Evolutionary conservation across 257 asterid genomes (phyloP).

Genomic region (Ehretia macrophylla): DNA sequence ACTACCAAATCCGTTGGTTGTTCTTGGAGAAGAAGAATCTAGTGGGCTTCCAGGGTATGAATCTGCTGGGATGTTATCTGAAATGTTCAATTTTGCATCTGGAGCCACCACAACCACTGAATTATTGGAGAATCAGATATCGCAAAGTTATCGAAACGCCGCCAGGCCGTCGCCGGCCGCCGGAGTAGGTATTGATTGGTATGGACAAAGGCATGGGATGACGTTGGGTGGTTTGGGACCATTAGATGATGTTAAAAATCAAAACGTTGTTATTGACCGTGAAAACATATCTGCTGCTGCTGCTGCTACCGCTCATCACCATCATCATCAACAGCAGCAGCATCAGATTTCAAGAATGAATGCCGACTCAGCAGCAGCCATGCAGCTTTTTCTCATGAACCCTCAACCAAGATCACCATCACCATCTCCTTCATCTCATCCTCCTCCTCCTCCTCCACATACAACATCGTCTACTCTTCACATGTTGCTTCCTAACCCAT

Average conservation of each 20-base stretch:
- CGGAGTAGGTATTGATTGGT: constrained; percentile 43
- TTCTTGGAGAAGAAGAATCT: constrained; percentile 48
- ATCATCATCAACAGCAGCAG: constrained; percentile 21
- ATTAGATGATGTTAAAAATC: constrained; percentile 37
- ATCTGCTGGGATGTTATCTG: constrained; percentile 78
- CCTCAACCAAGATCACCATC: constrained; percentile 70
- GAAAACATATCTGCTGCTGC: constrained; percentile 14
- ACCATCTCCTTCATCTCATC: constrained; percentile 53
- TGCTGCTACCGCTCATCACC: constrained; percentile 8
- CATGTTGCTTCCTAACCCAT: constrained; percentile 63
- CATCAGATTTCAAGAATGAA: constrained; percentile 45
- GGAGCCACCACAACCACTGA: constrained; percentile 45
- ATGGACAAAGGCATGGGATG: constrained; percentile 43
- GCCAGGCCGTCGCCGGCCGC: constrained; percentile 13
- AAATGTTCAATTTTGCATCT: constrained; percentile 73
- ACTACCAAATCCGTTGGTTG: constrained; percentile 35
- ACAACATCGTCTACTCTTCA: constrained; percentile 51
- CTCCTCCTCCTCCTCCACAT: constrained; percentile 17
- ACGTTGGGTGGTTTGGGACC: constrained; percentile 31
- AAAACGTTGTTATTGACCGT: constrained; percentile 21
- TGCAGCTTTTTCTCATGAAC: constrained; percentile 92
- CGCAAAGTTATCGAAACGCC: constrained; percentile 45
- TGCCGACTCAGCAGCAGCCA: constrained; percentile 76
- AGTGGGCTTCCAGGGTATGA: constrained; percentile 66
- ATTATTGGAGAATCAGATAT: constrained; percentile 49